phyloP scores from a whole-genome alignment of 192 early-diverging fungal genomes.

The Glomus cerebriforme region DNA sequence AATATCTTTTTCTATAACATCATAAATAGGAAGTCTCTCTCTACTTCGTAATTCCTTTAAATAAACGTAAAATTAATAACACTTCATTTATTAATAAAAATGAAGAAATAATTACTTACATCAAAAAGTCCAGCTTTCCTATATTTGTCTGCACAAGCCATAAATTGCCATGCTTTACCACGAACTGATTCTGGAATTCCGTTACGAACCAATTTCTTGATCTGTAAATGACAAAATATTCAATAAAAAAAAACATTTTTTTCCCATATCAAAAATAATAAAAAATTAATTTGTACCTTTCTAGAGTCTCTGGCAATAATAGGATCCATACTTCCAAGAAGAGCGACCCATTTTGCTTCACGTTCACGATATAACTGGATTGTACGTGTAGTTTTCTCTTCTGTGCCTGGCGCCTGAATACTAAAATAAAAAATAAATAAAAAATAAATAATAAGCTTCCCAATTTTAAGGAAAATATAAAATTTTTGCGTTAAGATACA shows the following conservation, averaged over 20 bases:
- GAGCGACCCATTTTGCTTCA: conserved; percentile 47
- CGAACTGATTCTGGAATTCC: conserved; percentile 76
- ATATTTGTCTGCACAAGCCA: conserved; percentile 56
- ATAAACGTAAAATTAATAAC: neutral
- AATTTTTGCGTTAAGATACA: neutral
- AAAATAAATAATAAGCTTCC: neutral
- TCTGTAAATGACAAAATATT: conserved; percentile 42
- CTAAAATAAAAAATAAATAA: neutral
- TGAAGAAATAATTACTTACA: neutral
- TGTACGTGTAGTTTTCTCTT: conserved; percentile 17
- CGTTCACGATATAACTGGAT: conserved; percentile 47
- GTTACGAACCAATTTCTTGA: conserved; percentile 69
- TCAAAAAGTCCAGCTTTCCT: conserved; percentile 54
- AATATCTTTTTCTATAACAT: conserved; percentile 91
- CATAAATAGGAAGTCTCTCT: conserved; percentile 65
- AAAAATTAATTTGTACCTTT: conserved; percentile 31
- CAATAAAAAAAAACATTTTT: neutral
- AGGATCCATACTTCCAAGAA: conserved; percentile 43
- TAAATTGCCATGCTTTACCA: conserved; percentile 67
- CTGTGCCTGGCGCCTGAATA: neutral
- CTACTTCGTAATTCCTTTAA: conserved; percentile 41
- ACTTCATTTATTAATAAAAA: too few species aligned
- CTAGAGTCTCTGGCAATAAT: conserved; percentile 33
- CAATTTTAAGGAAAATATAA: neutral
- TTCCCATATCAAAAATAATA: neutral